Evolutionary conservation across 306 rosid species (phyloP).

Genomic region (Pachyrhizus erosus): DNA sequence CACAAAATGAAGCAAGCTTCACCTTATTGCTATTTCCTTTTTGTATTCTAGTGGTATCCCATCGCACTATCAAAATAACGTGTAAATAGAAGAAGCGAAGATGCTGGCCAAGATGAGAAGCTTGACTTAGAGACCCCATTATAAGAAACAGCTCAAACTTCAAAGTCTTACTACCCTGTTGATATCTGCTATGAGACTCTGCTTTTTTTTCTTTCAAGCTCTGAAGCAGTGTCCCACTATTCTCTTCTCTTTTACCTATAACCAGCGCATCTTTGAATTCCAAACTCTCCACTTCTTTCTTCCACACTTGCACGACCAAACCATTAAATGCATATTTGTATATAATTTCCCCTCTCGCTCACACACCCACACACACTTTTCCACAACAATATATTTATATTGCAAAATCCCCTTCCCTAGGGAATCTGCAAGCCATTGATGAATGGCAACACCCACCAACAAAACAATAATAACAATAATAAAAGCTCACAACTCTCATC

Average conservation of each 20-base stretch:
- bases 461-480: conserved; percentile 45
- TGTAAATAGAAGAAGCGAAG: conserved; percentile 48
- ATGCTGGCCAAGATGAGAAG: conserved; percentile 50
- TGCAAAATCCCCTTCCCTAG: conserved; percentile 65
- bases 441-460: conserved; percentile 68
- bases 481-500: conserved; percentile 64
- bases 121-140: conserved; percentile 52
- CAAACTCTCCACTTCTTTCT: conserved; percentile 56
- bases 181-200: conserved; percentile 25
- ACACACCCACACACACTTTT: not conserved
- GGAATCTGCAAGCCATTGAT: conserved; percentile 88
- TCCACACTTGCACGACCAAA: conserved; percentile 60
- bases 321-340: conserved; percentile 45
- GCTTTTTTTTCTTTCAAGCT: conserved; percentile 33
- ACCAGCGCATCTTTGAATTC: conserved; percentile 65
- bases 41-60: conserved; percentile 40
- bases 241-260: conserved; percentile 50
- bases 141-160: conserved; percentile 50
- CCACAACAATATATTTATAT: conserved; percentile 45
- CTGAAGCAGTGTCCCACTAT: conserved; percentile 66
- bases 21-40: conserved; percentile 37
- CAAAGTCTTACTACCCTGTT: conserved; percentile 41
- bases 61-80: conserved; percentile 49
- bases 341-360: not conserved
- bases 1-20: conserved; percentile 50